Conservation (phyloP, 73 alveolate species). For the Tetrahymena elliotti region DNA sequence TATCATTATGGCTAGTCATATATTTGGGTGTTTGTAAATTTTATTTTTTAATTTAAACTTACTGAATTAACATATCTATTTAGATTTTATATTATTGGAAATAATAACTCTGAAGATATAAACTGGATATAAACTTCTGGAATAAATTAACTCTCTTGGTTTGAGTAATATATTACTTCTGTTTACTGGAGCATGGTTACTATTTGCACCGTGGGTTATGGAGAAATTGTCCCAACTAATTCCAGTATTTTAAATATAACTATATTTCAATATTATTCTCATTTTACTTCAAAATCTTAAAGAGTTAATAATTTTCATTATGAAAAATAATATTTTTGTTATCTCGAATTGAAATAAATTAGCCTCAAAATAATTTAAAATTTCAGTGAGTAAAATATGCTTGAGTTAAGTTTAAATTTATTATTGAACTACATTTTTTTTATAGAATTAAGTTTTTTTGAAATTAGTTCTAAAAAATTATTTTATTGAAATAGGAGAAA, state of each 20-base stretch:
- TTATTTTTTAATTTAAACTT: not conserved
- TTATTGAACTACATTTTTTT: too few relatives aligned
- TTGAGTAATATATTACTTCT: not conserved
- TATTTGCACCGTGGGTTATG: not conserved
- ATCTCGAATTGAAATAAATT: too few relatives aligned
- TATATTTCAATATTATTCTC: not conserved
- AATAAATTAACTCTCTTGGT: not conserved
- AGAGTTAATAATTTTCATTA: too few relatives aligned
- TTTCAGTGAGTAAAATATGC: too few relatives aligned
- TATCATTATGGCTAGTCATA: not conserved
- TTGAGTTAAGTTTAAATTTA: too few relatives aligned
- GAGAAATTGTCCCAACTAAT: not conserved
- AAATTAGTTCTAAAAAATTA: not conserved
- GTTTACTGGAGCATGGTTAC: not conserved
- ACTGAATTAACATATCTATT: not conserved
- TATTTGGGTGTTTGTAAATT: not conserved
- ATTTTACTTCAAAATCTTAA: too few relatives aligned
- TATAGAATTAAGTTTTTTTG: too few relatives aligned
- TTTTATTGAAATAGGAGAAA: not conserved
- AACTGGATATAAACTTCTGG: not conserved
- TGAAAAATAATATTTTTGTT: too few relatives aligned
- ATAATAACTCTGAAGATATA: not conserved
- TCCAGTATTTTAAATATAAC: not conserved
- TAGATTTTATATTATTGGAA: not conserved
- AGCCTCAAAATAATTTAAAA: too few relatives aligned